Percentiles rank a stretch among this genome's conserved stretches.
phyloP scores from a whole-genome alignment of 257 asterid species.

The Solanum neorickii region DNA sequence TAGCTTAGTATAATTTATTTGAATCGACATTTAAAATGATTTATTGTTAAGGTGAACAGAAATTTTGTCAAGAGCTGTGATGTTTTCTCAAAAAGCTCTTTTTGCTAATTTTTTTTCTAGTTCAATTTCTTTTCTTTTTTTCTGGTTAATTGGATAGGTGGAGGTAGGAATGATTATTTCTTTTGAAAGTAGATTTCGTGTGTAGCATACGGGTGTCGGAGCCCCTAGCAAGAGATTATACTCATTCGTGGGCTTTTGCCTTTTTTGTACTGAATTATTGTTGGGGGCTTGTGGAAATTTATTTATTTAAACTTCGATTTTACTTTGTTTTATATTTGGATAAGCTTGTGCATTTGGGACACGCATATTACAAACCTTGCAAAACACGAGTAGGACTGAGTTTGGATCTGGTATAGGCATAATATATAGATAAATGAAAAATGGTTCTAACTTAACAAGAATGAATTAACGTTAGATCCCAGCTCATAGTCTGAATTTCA shows the following conservation, averaged over 20 bases:
- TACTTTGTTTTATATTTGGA: not conserved
- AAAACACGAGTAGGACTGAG: not conserved
- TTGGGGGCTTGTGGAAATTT: not conserved
- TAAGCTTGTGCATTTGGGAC: not conserved
- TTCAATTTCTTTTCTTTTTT: not conserved
- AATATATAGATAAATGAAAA: not conserved
- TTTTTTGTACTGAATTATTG: not conserved
- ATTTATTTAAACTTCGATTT: not conserved
- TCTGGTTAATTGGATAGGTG: not conserved
- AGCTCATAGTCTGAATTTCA: not conserved
- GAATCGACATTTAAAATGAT: not conserved
- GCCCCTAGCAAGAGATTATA: not conserved
- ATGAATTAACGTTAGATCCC: not conserved
- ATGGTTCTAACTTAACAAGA: not conserved
- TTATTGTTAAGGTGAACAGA: not conserved
- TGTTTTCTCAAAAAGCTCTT: not conserved
- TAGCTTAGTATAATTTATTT: slow-evolving; percentile 6
- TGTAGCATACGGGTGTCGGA: not conserved
- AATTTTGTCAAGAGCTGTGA: not conserved
- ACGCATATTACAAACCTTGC: not conserved
- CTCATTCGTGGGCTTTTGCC: not conserved
- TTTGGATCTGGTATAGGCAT: not conserved
- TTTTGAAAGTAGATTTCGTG: not conserved
- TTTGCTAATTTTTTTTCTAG: not conserved
- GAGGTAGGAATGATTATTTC: not conserved